Evolutionary conservation across 306 rosid genomes (phyloP).

Genomic region (Lotus japonicus): DNA sequence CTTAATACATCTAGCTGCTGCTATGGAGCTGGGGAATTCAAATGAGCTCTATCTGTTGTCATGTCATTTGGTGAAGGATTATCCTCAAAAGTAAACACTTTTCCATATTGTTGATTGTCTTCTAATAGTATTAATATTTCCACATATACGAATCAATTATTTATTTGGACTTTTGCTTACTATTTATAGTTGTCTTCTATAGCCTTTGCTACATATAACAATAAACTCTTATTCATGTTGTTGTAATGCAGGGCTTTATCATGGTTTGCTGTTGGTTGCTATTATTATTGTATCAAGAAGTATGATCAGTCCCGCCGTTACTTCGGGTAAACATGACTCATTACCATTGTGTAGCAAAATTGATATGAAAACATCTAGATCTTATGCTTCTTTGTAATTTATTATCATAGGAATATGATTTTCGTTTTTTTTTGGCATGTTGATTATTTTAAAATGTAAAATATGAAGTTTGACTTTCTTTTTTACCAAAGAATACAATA

Average conservation of each 20-base stretch:
- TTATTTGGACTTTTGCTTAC: background rate
- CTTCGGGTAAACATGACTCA: slow-evolving; percentile 58
- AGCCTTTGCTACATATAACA: background rate
- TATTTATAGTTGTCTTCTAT: slow-evolving; percentile 9
- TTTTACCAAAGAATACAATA: background rate
- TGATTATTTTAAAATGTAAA: background rate
- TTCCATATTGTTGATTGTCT: background rate
- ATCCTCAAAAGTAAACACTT: slow-evolving; percentile 73
- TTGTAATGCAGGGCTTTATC: slow-evolving; percentile 83
- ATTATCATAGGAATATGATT: background rate
- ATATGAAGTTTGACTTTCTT: background rate
- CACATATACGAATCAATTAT: background rate
- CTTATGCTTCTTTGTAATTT: background rate
- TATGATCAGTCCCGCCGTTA: slow-evolving; percentile 82
- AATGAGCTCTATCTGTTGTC: slow-evolving; percentile 98
- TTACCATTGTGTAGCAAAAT: background rate
- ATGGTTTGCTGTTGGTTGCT: slow-evolving; percentile 99
- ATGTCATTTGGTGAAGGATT: slow-evolving; percentile 91
- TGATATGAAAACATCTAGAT: background rate
- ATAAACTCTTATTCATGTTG: slow-evolving; percentile 4
- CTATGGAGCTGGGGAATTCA: slow-evolving; percentile 94
- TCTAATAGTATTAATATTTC: slow-evolving; percentile 14
- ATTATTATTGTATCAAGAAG: slow-evolving; percentile 92
- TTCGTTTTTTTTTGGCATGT: background rate
- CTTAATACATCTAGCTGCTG: slow-evolving; percentile 90